These are phyloP conservation scores for Dittrichia graveolens DNA, from an alignment of 129 eudicot genomes.

Conservation along the genomic window DNA sequence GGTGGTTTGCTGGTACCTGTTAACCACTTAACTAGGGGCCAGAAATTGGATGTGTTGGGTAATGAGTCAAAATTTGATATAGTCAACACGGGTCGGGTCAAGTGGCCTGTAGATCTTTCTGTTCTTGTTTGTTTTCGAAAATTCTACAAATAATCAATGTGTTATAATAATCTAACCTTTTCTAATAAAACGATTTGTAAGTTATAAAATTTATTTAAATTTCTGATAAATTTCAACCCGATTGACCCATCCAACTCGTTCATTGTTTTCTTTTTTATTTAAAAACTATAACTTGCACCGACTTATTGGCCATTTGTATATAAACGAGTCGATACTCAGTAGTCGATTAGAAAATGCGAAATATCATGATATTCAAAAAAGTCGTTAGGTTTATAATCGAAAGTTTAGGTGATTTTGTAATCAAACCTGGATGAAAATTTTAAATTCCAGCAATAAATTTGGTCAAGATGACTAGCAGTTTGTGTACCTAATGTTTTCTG, in stretches of 20 bases:
- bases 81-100: not conserved
- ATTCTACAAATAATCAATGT: not conserved
- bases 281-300: too few relatives aligned
- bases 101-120: not conserved
- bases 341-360: not conserved
- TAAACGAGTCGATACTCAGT: not conserved
- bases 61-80: not conserved
- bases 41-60: not conserved
- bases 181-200: not conserved
- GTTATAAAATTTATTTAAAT: not conserved
- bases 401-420: conserved; percentile 8
- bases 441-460: conserved; percentile 21
- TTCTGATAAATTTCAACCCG: not conserved
- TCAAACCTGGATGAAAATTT: conserved; percentile 1
- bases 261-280: not conserved
- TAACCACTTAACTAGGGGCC: too few relatives aligned
- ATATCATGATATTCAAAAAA: not conserved
- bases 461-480: conserved; percentile 20
- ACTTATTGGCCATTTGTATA: not conserved
- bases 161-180: not conserved
- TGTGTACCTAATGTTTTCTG: conserved; percentile 8
- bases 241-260: not conserved
- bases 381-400: not conserved
- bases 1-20: not conserved
- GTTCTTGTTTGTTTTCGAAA: too few relatives aligned